These are phyloP conservation scores for Eucommia ulmoides DNA, from an alignment of 257 asterid genomes.

Conservation along the genomic window DNA sequence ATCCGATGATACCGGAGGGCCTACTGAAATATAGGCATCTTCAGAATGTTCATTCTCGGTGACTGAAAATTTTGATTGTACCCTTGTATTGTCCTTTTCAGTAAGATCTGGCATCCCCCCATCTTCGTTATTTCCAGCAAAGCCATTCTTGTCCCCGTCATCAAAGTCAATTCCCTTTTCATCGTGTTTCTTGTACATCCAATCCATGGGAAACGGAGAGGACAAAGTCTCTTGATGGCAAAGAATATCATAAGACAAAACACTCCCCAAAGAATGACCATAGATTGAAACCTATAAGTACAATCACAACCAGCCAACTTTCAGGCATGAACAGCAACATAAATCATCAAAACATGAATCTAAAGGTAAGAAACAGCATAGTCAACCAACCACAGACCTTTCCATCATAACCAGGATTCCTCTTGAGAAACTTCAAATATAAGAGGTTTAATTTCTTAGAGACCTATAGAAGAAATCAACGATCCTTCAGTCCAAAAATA, in stretches of 20 bases:
- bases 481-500: background rate
- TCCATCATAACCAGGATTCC: conserved; percentile 97
- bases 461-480: conserved; percentile 40
- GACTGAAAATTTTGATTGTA: conserved; percentile 12
- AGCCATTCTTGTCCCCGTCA: no score
- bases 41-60: conserved; percentile 27
- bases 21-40: conserved; percentile 32
- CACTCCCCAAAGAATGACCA: conserved; percentile 98
- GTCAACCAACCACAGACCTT: conserved; percentile 44
- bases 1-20: conserved; percentile 52
- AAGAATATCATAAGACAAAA: conserved; percentile 85
- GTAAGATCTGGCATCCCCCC: conserved; percentile 14
- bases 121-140: no score
- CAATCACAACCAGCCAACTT: conserved; percentile 3
- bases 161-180: conserved; percentile 15
- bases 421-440: conserved; percentile 77
- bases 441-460: conserved; percentile 73
- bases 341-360: conserved; percentile 3
- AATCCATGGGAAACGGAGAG: conserved; percentile 83
- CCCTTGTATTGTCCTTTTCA: conserved; percentile 13
- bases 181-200: conserved; percentile 53
- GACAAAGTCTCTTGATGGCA: conserved; percentile 75
- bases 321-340: conserved; percentile 9
- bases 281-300: conserved; percentile 65
- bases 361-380: conserved; percentile 4